Conservation (phyloP, 176 grass and related monocot species). For the Ensete ventricosum region DNA sequence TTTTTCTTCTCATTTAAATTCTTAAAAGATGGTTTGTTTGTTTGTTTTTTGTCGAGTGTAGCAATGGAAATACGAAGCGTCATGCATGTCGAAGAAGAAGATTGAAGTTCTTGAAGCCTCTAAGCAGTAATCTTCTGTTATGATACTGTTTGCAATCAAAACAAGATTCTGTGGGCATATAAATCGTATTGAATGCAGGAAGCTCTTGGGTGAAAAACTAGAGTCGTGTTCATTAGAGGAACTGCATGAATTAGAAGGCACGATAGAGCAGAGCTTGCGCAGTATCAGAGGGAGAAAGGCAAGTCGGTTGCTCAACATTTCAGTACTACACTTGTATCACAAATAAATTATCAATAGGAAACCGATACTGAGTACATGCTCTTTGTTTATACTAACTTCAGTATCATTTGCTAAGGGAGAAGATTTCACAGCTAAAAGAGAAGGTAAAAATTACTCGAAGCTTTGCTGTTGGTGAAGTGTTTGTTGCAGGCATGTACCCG, state of each 20-base stretch:
- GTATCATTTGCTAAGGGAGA: constrained; percentile 17
- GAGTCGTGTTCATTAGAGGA: constrained; percentile 19
- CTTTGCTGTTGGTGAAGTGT: background rate
- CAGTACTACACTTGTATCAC: background rate
- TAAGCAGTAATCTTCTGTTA: background rate
- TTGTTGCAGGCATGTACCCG: background rate
- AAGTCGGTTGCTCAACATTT: background rate
- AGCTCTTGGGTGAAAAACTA: constrained; percentile 7
- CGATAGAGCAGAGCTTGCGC: constrained; percentile 22
- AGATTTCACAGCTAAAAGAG: constrained; percentile 24
- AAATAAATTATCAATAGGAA: background rate
- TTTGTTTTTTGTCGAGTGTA: background rate
- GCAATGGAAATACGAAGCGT: background rate
- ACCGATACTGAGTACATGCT: background rate
- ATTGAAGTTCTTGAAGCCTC: constrained; percentile 4
- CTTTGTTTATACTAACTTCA: background rate
- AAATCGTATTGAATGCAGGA: background rate
- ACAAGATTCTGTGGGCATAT: background rate
- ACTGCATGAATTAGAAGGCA: constrained; percentile 22
- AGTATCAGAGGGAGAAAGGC: constrained; percentile 27
- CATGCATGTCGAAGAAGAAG: background rate
- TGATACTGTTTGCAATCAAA: background rate
- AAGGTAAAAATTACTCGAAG: constrained; percentile 17
- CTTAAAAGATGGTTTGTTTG: background rate
- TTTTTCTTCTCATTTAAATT: background rate